Evolutionary conservation across 164 flowering plant genomes (phyloP), one percentile per base, ranked within the genome.

Genomic region (Umbilicus rupestris): DNA sequence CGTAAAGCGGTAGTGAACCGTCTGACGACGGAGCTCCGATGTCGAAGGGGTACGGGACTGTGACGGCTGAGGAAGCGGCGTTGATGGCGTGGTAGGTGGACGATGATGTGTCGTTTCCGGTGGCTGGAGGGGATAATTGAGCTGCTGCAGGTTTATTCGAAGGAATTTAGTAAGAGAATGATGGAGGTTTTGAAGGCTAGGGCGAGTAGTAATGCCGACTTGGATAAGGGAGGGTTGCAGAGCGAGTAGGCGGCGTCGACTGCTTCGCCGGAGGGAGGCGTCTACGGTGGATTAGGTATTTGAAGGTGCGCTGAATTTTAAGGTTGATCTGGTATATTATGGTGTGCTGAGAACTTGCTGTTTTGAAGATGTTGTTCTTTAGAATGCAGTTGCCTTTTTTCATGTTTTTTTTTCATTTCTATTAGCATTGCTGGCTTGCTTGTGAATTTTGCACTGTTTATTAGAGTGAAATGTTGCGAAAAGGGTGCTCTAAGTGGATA

Each of bases 151-250:
- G 73, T 81, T 29, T 95, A 95, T 47, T 92, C 96, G 35, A 87
- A 80, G 80, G 97, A 92, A 83, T 87, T 95, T 84, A 89, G 96
- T 71, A 85, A 78, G 77, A 77, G 88, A 30, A 86, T 94, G 94
- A 84, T 94, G 39, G 94, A 88, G 3, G 57, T 83, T 9, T 83
- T 90, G 29, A 88, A 93, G 72, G 62, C 89, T 31, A 78, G 80
- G 68, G 75, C 83, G 19, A 65, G 65, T 14, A 26, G 74, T 0
- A 65, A 64, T 9, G 42, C 50, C 14, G 26, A 45, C 6, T 72
- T 39, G 68, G 29, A 63, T 30, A 49, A 63, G 28, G 39, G n/a
- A 1, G 63, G 26, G 3, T 50, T 47, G 7, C 31, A 49, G 22
- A 46, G 72, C 20, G 58, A 68, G 59, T 83, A 78, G 73, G 84